Percentiles rank a stretch among this genome's conserved stretches.
Conservation (phyloP, 2,329 filamentous ascomycete genomes). For the Fusarium sororula region DNA sequence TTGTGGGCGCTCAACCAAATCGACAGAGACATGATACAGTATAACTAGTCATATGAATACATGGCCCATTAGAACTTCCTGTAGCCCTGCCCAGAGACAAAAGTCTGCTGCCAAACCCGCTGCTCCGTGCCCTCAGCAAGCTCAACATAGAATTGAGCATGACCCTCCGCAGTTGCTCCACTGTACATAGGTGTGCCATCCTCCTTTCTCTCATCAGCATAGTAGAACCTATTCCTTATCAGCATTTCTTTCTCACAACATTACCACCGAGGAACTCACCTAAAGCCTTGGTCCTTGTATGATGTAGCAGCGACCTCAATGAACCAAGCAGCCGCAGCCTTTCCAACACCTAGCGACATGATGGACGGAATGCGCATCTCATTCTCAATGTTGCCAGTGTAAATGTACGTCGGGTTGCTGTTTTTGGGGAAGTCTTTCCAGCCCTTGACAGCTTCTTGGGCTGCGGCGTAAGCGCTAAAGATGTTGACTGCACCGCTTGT, state of each 20-base stretch:
- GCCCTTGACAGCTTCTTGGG: background rate
- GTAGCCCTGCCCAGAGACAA: constrained; percentile 13
- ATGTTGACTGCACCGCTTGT: background rate
- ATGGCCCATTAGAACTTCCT: background rate
- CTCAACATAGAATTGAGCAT: constrained; percentile 7
- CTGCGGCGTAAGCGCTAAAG: background rate
- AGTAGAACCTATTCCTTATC: background rate
- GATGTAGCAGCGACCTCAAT: background rate
- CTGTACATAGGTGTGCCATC: constrained; percentile 12
- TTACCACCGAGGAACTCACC: background rate
- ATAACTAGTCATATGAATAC: too few species aligned
- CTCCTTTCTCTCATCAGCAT: constrained; percentile 9
- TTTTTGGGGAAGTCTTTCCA: background rate
- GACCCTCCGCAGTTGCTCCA: background rate
- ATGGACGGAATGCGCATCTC: background rate
- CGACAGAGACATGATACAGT: background rate
- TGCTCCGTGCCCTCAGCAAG: background rate
- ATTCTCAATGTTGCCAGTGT: constrained; percentile 6
- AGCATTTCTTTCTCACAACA: background rate
- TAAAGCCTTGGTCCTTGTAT: background rate
- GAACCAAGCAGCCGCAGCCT: background rate
- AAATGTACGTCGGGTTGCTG: background rate
- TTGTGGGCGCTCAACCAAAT: accelerated
- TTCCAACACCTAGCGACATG: background rate
- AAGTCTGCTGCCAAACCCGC: constrained; percentile 11